A percentile compares a stretch with the other conserved stretches of the same genome.
Conservation (phyloP, 2,329 filamentous ascomycete species). For the Sphaceloma murrayae region DNA sequence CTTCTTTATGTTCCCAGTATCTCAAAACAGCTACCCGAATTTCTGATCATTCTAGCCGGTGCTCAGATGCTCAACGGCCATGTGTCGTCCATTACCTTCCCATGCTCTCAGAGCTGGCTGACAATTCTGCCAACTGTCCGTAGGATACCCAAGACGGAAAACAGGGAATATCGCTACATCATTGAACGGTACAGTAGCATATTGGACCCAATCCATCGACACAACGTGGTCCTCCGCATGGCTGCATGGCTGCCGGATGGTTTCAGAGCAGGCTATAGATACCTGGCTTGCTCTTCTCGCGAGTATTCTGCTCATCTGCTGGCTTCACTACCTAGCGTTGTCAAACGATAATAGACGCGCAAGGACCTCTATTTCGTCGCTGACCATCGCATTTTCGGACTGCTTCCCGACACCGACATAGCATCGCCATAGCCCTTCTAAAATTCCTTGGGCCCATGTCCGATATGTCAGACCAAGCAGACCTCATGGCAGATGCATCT, state of each 20-base stretch:
- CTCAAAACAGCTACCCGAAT: no score
- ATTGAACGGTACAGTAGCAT: background rate
- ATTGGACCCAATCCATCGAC: background rate
- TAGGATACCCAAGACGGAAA: no score
- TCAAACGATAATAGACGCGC: conserved; percentile 10
- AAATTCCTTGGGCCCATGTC: conserved; percentile 1
- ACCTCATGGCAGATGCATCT: conserved; percentile 3
- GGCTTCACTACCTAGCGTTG: background rate
- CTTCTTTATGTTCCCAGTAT: conserved; percentile 1
- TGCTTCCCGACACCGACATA: no score
- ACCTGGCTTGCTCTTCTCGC: background rate
- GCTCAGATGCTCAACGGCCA: background rate
- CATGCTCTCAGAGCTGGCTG: background rate
- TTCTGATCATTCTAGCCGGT: background rate
- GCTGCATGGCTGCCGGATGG: background rate
- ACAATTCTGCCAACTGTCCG: no score
- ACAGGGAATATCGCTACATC: no score
- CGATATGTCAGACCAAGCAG: conserved; percentile 13
- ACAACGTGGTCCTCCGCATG: background rate
- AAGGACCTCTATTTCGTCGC: background rate
- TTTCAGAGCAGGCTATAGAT: conserved; percentile 9
- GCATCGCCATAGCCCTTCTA: background rate
- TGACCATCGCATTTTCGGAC: background rate
- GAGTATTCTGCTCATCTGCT: background rate
- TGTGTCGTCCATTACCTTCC: background rate